These are phyloP conservation scores for Cadophora luteo-olivacea DNA, from an alignment of 2,329 filamentous ascomycete species.

Conservation along the genomic window DNA sequence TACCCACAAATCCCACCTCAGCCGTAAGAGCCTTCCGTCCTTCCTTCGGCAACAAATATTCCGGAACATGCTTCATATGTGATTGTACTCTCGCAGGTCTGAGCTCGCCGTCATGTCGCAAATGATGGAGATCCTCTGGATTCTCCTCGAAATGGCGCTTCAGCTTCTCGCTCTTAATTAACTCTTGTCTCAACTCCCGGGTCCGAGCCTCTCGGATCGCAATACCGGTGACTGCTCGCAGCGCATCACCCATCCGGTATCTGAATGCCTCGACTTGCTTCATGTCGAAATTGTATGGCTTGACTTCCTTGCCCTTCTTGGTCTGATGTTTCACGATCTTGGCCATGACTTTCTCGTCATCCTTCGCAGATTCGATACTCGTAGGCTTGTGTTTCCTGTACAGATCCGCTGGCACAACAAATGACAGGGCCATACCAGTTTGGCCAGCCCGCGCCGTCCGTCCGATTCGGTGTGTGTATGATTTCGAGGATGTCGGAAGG, in stretches of 20 bases:
- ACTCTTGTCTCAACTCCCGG: constrained; percentile 84
- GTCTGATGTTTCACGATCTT: constrained; percentile 81
- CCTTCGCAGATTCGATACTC: constrained; percentile 72
- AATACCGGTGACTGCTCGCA: constrained; percentile 87
- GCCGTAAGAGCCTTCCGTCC: constrained; percentile 71
- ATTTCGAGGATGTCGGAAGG: constrained; percentile 84
- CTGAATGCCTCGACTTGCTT: constrained; percentile 91
- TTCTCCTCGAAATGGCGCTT: constrained; percentile 98
- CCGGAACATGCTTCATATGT: constrained; percentile 92
- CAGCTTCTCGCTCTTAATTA: constrained; percentile 92
- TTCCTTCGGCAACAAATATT: constrained; percentile 84
- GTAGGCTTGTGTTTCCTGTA: constrained; percentile 93
- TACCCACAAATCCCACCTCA: constrained; percentile 78
- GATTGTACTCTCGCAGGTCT: constrained; percentile 83
- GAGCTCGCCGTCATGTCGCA: constrained; percentile 89
- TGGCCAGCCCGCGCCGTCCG: constrained; percentile 91
- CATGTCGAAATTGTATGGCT: constrained; percentile 95
- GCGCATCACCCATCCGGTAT: constrained; percentile 91
- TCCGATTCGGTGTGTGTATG: constrained; percentile 96
- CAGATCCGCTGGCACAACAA: constrained; percentile 81
- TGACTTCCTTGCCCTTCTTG: constrained; percentile 80
- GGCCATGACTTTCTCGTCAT: constrained; percentile 84
- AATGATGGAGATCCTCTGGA: constrained; percentile 82
- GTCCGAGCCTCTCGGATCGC: constrained; percentile 89
- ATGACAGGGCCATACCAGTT: constrained; percentile 93